These are phyloP conservation scores for Mercurialis annua DNA, from an alignment of 345 rosid genomes.

Conservation along the genomic window DNA sequence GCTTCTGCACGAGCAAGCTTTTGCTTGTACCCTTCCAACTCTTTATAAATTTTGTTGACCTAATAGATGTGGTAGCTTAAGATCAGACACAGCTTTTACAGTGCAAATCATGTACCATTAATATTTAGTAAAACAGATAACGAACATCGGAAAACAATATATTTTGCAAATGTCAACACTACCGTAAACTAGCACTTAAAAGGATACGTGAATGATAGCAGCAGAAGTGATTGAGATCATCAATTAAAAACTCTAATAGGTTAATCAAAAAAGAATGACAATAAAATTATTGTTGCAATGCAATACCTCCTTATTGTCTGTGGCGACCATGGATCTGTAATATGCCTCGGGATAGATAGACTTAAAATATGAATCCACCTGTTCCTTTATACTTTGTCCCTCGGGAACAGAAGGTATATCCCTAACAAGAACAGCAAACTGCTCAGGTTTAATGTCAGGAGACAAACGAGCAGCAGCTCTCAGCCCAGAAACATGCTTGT, in stretches of 20 bases:
- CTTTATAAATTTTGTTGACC: constrained; percentile 71
- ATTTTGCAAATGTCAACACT: too few relatives aligned
- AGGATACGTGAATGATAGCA: too few relatives aligned
- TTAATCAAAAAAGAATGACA: neutral
- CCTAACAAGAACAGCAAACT: constrained; percentile 75
- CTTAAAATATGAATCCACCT: constrained; percentile 74
- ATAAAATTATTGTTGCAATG: neutral
- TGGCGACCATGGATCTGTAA: constrained; percentile 75
- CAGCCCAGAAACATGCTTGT: constrained; percentile 62
- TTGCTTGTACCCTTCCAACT: constrained; percentile 72
- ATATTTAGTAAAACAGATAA: neutral
- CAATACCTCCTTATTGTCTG: constrained; percentile 64
- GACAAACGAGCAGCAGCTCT: constrained; percentile 72
- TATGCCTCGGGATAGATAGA: constrained; percentile 71
- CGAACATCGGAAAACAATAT: neutral
- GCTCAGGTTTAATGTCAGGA: constrained; percentile 61
- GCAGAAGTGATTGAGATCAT: too few relatives aligned
- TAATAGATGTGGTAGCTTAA: constrained; percentile 26
- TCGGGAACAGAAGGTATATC: constrained; percentile 59
- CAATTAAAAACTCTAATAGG: too few relatives aligned
- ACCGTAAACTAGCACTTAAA: too few relatives aligned
- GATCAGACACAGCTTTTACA: neutral
- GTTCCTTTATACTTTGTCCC: constrained; percentile 70
- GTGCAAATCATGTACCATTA: neutral
- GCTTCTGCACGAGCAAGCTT: constrained; percentile 80